phyloP scores from a whole-genome alignment of 108 stramenopile species.

The Nitzschia sp. region DNA sequence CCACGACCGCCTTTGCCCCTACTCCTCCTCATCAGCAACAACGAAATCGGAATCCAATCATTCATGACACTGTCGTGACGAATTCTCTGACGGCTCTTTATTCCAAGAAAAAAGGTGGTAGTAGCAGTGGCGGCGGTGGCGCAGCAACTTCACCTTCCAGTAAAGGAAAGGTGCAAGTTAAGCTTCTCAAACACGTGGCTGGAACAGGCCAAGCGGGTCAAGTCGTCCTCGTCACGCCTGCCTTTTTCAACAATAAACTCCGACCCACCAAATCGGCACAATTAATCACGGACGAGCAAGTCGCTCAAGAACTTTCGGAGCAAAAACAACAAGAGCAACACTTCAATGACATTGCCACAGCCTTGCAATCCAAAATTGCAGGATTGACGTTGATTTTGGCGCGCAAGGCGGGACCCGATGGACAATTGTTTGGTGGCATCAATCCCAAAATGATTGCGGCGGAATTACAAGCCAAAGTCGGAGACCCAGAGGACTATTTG shows the following conservation, averaged over 20 bases:
- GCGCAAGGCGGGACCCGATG: constrained; percentile 76
- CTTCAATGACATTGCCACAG: constrained; percentile 22
- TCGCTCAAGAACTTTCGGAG: constrained; percentile 44
- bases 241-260: constrained; percentile 79
- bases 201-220: constrained; percentile 73
- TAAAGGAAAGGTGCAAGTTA: constrained; percentile 70
- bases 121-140: no score
- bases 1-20: neutral
- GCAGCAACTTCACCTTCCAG: constrained; percentile 6
- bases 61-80: neutral
- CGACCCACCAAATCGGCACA: constrained; percentile 36
- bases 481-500: constrained; percentile 31
- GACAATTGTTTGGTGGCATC: constrained; percentile 80
- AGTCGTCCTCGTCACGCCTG: constrained; percentile 69
- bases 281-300: constrained; percentile 62
- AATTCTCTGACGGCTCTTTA: neutral
- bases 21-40: neutral
- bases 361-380: constrained; percentile 31
- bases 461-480: constrained; percentile 34
- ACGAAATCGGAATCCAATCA: neutral
- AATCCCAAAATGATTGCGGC: constrained; percentile 66
- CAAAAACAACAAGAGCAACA: constrained; percentile 36
- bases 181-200: constrained; percentile 63
- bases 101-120: constrained; percentile 6
- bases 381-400: constrained; percentile 14